phyloP scores from a whole-genome alignment of 306 rosid species.

The Medicago ruthenica region DNA sequence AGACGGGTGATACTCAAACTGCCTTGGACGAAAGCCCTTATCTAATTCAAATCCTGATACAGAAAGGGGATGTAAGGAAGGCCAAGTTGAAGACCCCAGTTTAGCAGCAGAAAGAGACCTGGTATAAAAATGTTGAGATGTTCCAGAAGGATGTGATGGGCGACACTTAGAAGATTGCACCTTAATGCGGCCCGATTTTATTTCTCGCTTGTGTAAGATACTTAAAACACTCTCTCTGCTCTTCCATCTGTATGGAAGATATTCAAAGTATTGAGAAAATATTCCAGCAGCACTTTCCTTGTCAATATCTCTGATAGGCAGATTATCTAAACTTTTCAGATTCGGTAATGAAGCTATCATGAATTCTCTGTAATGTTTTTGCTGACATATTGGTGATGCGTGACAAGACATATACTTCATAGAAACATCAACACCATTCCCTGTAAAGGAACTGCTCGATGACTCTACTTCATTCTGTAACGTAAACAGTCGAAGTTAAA shows the following conservation, averaged over 20 bases:
- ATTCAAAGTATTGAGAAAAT: slow-evolving; percentile 66
- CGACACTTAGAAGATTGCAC: slow-evolving; percentile 44
- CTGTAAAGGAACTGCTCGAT: slow-evolving; percentile 42
- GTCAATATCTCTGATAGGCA: slow-evolving; percentile 64
- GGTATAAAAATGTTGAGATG: slow-evolving; percentile 62
- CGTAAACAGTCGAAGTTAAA: slow-evolving; percentile 45
- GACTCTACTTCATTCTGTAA: slow-evolving; percentile 57
- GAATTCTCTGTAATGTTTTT: slow-evolving; percentile 80
- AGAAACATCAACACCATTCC: slow-evolving; percentile 56
- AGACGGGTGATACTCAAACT: slow-evolving; percentile 87
- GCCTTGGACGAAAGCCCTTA: slow-evolving; percentile 77
- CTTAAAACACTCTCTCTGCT: slow-evolving; percentile 66
- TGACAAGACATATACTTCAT: slow-evolving; percentile 62
- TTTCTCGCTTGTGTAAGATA: slow-evolving; percentile 73
- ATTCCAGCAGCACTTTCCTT: slow-evolving; percentile 64
- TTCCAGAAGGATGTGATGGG: slow-evolving; percentile 51
- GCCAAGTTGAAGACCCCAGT: slow-evolving; percentile 84
- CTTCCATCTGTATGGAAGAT: slow-evolving; percentile 72
- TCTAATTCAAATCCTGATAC: slow-evolving; percentile 55
- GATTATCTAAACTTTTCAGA: slow-evolving; percentile 66
- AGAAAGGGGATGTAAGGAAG: slow-evolving; percentile 69
- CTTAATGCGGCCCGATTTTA: slow-evolving; percentile 57
- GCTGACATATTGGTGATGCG: slow-evolving; percentile 82
- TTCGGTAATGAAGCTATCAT: slow-evolving; percentile 75
- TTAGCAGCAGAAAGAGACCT: slow-evolving; percentile 83